phyloP scores from a whole-genome alignment of 108 stramenopile species.

The Cyclostephanos invisitatus region DNA sequence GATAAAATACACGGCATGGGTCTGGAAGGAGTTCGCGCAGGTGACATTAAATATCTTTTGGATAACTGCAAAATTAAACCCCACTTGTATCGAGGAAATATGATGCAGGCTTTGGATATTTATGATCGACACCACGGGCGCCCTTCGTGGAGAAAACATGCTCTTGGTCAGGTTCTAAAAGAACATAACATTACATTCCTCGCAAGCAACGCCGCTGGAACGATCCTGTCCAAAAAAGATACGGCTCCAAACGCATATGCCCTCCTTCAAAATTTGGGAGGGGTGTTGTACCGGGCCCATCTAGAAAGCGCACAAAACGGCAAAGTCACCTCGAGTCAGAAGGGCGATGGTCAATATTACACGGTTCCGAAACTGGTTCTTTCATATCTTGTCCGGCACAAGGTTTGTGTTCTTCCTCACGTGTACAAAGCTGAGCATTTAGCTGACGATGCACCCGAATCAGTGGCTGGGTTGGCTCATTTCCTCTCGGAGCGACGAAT shows the following conservation, averaged over 20 bases:
- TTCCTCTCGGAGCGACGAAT: conserved; percentile 37
- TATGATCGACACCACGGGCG: conserved; percentile 28
- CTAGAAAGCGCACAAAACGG: conserved; percentile 15
- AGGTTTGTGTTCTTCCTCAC: conserved; percentile 33
- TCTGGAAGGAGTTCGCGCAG: conserved; percentile 16
- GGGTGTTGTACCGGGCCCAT: conserved; percentile 34
- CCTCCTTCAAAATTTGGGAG: conserved; percentile 36
- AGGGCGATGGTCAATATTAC: conserved; percentile 33
- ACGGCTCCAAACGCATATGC: conserved; percentile 31
- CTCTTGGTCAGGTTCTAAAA: conserved; percentile 22
- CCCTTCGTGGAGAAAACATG: conserved; percentile 9
- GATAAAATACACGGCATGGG: conserved; percentile 38
- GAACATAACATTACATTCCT: conserved; percentile 34
- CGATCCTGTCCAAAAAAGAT: conserved; percentile 25
- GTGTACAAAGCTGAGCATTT: conserved; percentile 46
- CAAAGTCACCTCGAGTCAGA: conserved; percentile 9
- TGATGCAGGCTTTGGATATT: conserved; percentile 38
- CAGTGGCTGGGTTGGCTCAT: conserved; percentile 29
- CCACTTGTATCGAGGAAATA: conserved; percentile 40
- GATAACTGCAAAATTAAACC: conserved; percentile 22
- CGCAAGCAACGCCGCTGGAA: conserved; percentile 40
- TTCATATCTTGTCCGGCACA: conserved; percentile 35
- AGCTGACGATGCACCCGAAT: conserved; percentile 44
- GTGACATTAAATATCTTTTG: conserved; percentile 27
- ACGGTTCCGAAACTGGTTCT: conserved; percentile 43